Percentiles rank a stretch among this genome's conserved stretches.
phyloP scores from a whole-genome alignment of 2,329 filamentous ascomycete species.

The Epichloe brachyelytri region DNA sequence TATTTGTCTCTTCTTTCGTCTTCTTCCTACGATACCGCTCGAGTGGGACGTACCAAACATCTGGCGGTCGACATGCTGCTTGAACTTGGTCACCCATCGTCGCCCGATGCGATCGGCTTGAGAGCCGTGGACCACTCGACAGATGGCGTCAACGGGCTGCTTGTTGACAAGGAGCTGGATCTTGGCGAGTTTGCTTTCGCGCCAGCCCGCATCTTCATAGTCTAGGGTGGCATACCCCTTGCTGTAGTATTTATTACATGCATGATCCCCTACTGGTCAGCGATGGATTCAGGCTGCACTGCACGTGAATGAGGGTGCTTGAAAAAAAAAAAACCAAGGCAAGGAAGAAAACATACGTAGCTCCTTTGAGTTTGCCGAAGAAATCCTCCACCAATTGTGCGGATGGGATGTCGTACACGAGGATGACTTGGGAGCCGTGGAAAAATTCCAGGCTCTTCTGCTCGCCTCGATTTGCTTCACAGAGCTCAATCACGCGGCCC shows the following conservation, averaged over 20 bases:
- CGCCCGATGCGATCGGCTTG: constrained; percentile 72
- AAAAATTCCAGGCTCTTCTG: constrained; percentile 88
- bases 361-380: constrained; percentile 89
- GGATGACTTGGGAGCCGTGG: constrained; percentile 79
- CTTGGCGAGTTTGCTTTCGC: constrained; percentile 67
- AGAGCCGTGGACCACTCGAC: constrained; percentile 73
- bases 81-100: constrained; percentile 90
- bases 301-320: no score
- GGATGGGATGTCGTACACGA: constrained; percentile 82
- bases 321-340: no score
- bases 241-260: constrained; percentile 13
- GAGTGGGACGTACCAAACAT: constrained; percentile 52
- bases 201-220: constrained; percentile 91
- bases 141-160: constrained; percentile 81
- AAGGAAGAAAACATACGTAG: constrained; percentile 36
- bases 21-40: background rate
- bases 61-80: constrained; percentile 88
- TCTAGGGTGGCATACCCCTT: constrained; percentile 94
- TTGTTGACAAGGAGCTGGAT: constrained; percentile 91
- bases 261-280: background rate
- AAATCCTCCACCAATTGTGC: constrained; percentile 91
- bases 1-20: background rate
- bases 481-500: constrained; percentile 88
- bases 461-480: constrained; percentile 75
- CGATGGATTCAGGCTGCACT: background rate